Evolutionary conservation across 306 rosid genomes (phyloP), one percentile per base, ranked within the genome.

Genomic region (Cicer yamashitae): DNA sequence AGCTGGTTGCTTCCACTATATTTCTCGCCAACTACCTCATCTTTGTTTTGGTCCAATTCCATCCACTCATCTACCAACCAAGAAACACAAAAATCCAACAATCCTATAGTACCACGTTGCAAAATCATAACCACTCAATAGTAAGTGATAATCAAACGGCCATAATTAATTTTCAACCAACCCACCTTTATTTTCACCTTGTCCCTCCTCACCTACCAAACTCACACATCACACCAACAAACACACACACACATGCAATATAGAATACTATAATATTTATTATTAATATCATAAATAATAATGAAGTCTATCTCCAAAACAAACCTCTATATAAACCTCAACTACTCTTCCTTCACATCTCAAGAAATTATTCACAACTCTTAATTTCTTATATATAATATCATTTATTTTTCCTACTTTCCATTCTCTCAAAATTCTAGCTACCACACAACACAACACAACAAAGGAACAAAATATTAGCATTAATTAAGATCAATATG

Each of bases 171-270:
- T 64, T 68, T 81, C 89, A 76, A 83, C 89, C 67, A 88, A 88
- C 89, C 79, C 86, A 43, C 34, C 17, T 41, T 65, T 17, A 39
- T 64, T n/a, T 39, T 1, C 62, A 70, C 34, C 54, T 70, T 84
- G 79, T 66, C 88, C 71, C 39, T 81, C 88, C 71, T 62, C 70
- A 90, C 91, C 92, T 67, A 86, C 90, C 90, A 70, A 65, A 59
- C 68, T 0, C 65, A 62, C 13, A 62, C 20, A 62, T n/a, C 44
- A 56, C 39, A 57, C 62, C 62, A 57, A 57, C 62, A 25, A 25
- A 22, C 62, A 57, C 38, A 56, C 22, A 57, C 62, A 22, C 62
- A 57, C 38, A 56, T 57, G 62, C 62, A 57, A 57, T 25, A 25
- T 25, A 25, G 30, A 25, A 25, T 25, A 25, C 30, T 25, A 25